A percentile compares a stretch with the other conserved stretches of the same genome.
phyloP scores from a whole-genome alignment of 2,329 filamentous ascomycete species.

The Septoria petroselini region DNA sequence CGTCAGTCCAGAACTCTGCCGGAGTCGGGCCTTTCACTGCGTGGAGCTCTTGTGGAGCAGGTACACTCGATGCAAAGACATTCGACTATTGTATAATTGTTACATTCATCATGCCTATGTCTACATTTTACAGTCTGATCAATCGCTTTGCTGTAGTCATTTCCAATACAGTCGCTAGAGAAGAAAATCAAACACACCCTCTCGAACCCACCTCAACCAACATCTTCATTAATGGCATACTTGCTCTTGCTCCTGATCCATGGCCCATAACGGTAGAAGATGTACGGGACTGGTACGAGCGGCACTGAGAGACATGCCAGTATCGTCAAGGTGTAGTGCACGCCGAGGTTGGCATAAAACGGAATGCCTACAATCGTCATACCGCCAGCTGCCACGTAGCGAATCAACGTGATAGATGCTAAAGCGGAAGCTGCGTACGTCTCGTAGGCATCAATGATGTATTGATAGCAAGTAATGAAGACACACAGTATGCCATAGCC shows the following conservation, averaged over 20 bases:
- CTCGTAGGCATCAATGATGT: slow-evolving; percentile 58
- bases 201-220: background rate
- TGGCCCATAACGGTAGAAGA: slow-evolving; percentile 26
- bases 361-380: slow-evolving; percentile 42
- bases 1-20: slow-evolving; percentile 12
- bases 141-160: background rate
- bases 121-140: background rate
- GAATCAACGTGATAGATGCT: slow-evolving; percentile 41
- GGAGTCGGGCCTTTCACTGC: slow-evolving; percentile 14
- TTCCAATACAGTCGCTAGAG: background rate
- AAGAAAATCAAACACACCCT: background rate
- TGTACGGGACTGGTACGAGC: slow-evolving; percentile 22
- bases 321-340: slow-evolving; percentile 25
- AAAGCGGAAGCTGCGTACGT: slow-evolving; percentile 52
- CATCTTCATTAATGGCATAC: slow-evolving; percentile 3
- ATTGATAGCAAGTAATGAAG: slow-evolving; percentile 54
- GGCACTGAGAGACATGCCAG: slow-evolving; percentile 19
- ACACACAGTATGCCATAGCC: slow-evolving; percentile 52
- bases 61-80: background rate
- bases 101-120: background rate
- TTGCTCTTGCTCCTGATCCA: slow-evolving; percentile 28
- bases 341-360: slow-evolving; percentile 24
- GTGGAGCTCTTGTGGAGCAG: slow-evolving; percentile 12
- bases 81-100: too few species aligned
- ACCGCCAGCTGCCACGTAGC: slow-evolving; percentile 43